A percentile compares a stretch with the other conserved stretches of the same genome.
Evolutionary conservation across 192 early-diverging fungal species (phyloP).

Genomic region (Endogone sp.): DNA sequence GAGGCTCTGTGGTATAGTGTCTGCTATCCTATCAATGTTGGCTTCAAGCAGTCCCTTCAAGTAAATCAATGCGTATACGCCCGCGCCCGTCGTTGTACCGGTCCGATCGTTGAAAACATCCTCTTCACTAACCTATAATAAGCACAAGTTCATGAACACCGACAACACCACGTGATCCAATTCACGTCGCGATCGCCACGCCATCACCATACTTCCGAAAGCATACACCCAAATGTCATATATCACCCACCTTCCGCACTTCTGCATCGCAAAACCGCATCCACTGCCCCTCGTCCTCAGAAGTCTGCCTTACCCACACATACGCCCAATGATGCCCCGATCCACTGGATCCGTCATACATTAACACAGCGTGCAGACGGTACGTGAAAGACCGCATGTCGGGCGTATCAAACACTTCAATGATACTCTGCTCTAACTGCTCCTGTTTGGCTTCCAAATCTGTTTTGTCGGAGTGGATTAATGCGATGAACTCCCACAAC

Average conservation of each 20-base stretch:
- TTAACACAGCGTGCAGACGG: slow-evolving; percentile 21
- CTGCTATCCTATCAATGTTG: not conserved
- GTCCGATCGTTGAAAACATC: slow-evolving; percentile 13
- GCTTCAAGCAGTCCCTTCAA: not conserved
- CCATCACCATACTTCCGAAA: too few species aligned
- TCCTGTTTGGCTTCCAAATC: not conserved
- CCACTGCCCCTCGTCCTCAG: slow-evolving; percentile 19
- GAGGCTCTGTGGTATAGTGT: slow-evolving; percentile 2
- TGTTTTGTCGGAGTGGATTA: not conserved
- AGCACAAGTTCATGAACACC: too few species aligned
- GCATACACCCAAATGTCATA: not conserved
- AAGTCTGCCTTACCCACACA: slow-evolving; percentile 18
- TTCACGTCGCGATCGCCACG: too few species aligned
- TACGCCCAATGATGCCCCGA: slow-evolving; percentile 35
- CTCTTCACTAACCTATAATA: slow-evolving; percentile 14
- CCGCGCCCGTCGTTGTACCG: not conserved
- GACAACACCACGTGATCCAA: too few species aligned
- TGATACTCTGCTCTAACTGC: not conserved
- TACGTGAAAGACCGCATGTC: slow-evolving; percentile 19
- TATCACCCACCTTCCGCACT: not conserved
- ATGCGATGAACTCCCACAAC: not conserved
- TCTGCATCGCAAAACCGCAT: slow-evolving; percentile 28
- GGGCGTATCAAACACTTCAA: slow-evolving; percentile 12
- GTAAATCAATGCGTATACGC: not conserved
- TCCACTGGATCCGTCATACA: slow-evolving; percentile 25